Evolutionary conservation across 2,329 filamentous ascomycete species (phyloP).

Genomic region (Cladosporium oxysporum): DNA sequence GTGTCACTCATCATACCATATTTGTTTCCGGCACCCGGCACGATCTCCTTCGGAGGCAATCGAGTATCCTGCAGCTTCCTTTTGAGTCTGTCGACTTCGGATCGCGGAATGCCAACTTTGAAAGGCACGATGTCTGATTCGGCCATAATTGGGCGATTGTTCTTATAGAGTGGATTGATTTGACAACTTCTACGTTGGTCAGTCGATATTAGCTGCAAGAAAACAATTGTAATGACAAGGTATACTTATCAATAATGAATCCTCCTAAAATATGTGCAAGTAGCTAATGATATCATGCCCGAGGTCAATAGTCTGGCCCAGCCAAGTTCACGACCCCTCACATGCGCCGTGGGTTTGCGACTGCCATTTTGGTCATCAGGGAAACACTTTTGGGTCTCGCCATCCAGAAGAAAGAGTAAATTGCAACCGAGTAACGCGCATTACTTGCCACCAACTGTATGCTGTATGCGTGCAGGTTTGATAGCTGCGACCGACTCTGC

Average conservation of each 20-base stretch:
- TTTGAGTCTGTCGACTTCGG: conserved; percentile 41
- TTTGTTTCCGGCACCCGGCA: conserved; percentile 39
- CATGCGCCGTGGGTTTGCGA: background rate
- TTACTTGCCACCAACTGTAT: background rate
- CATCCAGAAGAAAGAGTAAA: background rate
- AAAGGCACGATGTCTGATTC: conserved; percentile 36
- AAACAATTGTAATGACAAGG: background rate
- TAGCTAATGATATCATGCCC: background rate
- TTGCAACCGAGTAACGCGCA: background rate
- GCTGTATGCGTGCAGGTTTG: background rate
- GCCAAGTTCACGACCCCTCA: background rate
- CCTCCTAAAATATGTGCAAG: background rate
- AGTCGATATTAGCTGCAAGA: background rate
- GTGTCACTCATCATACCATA: conserved; percentile 34
- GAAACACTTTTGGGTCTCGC: background rate
- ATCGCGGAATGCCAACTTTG: conserved; percentile 37
- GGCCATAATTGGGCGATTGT: background rate
- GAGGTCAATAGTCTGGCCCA: background rate
- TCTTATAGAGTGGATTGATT: no score
- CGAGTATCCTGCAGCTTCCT: conserved; percentile 40
- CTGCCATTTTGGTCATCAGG: conserved; percentile 3
- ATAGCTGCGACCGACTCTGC: background rate
- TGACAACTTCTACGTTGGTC: background rate
- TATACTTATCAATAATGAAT: no score
- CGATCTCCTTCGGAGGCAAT: conserved; percentile 37